These are phyloP conservation scores for Misopates orontium DNA, from an alignment of 257 asterid species.

Conservation along the genomic window DNA sequence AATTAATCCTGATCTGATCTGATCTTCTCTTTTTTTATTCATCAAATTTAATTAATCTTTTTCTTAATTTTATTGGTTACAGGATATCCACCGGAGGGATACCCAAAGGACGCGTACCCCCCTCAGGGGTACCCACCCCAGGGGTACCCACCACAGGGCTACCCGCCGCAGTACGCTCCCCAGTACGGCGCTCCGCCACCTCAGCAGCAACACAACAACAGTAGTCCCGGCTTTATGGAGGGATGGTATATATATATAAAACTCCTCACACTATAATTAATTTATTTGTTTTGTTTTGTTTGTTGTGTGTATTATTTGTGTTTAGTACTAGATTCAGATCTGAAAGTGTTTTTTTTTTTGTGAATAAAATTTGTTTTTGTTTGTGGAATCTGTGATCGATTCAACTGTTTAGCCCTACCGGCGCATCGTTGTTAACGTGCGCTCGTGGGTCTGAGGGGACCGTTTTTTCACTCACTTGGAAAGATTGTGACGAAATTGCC, in stretches of 20 bases:
- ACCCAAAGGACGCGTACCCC: slow-evolving; percentile 75
- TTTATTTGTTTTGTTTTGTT: slow-evolving; percentile 3
- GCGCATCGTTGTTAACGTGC: slow-evolving; percentile 13
- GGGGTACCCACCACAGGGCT: slow-evolving; percentile 31
- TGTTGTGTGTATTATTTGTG: background rate
- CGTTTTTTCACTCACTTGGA: too few species aligned
- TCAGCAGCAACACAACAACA: slow-evolving; percentile 42
- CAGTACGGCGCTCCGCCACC: slow-evolving; percentile 65
- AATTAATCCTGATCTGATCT: background rate
- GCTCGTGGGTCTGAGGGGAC: background rate
- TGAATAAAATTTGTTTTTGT: too few species aligned
- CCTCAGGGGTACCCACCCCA: slow-evolving; percentile 70
- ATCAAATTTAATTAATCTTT: too few species aligned
- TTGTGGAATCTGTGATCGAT: too few species aligned
- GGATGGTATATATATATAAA: slow-evolving; percentile 76
- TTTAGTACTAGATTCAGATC: slow-evolving; percentile 22
- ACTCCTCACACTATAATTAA: background rate
- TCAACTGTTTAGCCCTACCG: too few species aligned
- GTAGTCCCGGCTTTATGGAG: slow-evolving; percentile 47
- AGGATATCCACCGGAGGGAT: slow-evolving; percentile 81
- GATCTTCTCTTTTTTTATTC: too few species aligned
- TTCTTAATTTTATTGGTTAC: background rate
- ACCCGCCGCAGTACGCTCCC: slow-evolving; percentile 67
- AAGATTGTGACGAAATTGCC: too few species aligned
- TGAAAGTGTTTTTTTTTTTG: slow-evolving; percentile 28